Conservation (phyloP, 140 eudicot genomes). For the Bidens hawaiensis region DNA sequence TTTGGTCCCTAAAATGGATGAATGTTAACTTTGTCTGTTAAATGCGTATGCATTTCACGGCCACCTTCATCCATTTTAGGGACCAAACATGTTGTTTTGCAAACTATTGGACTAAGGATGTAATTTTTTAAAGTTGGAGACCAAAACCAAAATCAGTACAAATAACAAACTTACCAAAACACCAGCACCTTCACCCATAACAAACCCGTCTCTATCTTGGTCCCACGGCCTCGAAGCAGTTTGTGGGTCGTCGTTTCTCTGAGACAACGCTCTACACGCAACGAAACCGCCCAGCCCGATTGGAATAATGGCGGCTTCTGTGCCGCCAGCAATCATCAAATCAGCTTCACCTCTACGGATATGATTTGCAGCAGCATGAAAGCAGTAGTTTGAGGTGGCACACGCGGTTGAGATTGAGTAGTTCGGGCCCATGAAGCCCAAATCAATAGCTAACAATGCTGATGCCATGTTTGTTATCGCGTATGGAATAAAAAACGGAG, state of each 20-base stretch:
- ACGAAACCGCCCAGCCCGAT: conserved; percentile 64
- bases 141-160: too few relatives aligned
- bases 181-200: conserved; percentile 99
- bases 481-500: conserved; percentile 91
- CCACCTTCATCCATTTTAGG: too few relatives aligned
- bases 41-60: too few relatives aligned
- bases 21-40: too few relatives aligned
- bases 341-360: conserved; percentile 63
- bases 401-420: conserved; percentile 63
- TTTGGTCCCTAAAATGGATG: too few relatives aligned
- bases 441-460: conserved; percentile 85
- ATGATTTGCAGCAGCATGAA: conserved; percentile 61
- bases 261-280: conserved; percentile 60
- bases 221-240: conserved; percentile 99
- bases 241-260: conserved; percentile 55
- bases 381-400: conserved; percentile 59
- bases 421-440: conserved; percentile 92
- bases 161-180: conserved; percentile 59
- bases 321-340: conserved; percentile 65
- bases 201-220: conserved; percentile 90
- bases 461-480: conserved; percentile 97
- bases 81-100: too few relatives aligned
- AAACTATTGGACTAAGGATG: too few relatives aligned
- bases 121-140: too few relatives aligned
- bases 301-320: conserved; percentile 58